Evolutionary conservation across 306 rosid species (phyloP).

Genomic region (Dryas octopetala): DNA sequence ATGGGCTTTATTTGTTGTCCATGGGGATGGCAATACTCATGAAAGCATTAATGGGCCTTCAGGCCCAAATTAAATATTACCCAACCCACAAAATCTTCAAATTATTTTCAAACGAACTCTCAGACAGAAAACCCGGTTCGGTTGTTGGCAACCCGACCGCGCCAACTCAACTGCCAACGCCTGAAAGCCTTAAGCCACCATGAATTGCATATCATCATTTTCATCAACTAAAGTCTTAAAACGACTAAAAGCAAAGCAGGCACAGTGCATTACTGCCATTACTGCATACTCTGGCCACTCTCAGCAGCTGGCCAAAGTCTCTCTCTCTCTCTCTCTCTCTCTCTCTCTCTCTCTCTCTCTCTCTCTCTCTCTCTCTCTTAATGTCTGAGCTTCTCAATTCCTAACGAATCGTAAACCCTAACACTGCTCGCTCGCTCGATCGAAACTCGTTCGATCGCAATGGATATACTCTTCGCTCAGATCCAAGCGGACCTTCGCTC

Average conservation of each 20-base stretch:
- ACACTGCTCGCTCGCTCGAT: too few relatives aligned
- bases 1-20: too few relatives aligned
- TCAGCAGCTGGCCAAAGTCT: too few relatives aligned
- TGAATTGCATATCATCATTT: not conserved
- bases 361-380: not conserved
- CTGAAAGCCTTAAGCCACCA: not conserved
- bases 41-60: not conserved
- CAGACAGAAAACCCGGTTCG: too few relatives aligned
- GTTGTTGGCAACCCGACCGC: not conserved
- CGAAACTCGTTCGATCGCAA: not conserved
- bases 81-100: not conserved
- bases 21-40: not conserved
- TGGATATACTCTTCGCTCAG: slow-evolving; percentile 99
- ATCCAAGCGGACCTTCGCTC: slow-evolving; percentile 99
- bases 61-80: not conserved
- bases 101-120: not conserved
- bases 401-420: not conserved
- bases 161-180: not conserved
- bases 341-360: not conserved
- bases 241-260: not conserved
- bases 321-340: not conserved
- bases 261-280: not conserved
- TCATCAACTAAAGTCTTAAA: not conserved
- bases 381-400: slow-evolving; percentile 5
- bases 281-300: not conserved